Conservation (phyloP, 75 land plant genomes). For the Pinus taeda region DNA sequence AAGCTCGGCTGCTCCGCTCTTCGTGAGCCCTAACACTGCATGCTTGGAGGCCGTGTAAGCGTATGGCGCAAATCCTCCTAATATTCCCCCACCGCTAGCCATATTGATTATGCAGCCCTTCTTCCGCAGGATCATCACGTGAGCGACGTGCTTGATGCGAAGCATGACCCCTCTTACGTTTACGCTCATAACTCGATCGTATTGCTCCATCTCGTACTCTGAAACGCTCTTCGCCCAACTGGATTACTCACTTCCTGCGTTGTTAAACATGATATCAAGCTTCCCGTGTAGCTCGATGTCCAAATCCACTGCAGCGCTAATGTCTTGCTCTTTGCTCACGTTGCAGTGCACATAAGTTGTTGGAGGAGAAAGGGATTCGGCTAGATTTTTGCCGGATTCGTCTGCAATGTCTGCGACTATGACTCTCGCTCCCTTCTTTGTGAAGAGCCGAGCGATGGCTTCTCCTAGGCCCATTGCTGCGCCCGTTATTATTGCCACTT, state of each 20-base stretch:
- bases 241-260: conserved; percentile 29
- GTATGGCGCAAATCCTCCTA: background rate
- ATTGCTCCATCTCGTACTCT: conserved; percentile 12
- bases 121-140: background rate
- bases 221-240: background rate
- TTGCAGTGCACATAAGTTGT: conserved; percentile 37
- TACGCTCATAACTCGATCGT: conserved; percentile 19
- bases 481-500: conserved; percentile 33
- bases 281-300: conserved; percentile 18
- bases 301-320: conserved; percentile 22
- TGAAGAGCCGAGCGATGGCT: conserved; percentile 11
- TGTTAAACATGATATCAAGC: conserved; percentile 49
- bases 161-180: conserved; percentile 22
- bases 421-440: conserved; percentile 21
- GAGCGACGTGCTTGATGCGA: conserved; percentile 30
- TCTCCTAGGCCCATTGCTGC: conserved; percentile 35
- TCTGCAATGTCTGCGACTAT: conserved; percentile 26
- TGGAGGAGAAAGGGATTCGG: conserved; percentile 3
- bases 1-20: conserved; percentile 15
- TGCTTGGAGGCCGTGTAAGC: background rate
- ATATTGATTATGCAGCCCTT: conserved; percentile 10
- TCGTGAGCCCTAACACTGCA: conserved; percentile 6
- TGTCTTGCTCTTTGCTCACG: conserved; percentile 32
- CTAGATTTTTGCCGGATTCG: conserved; percentile 19
- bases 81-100: background rate